Base-by-base conservation (phyloP, 164 flowering plant genomes). In the Vitis cinerea region DNA sequence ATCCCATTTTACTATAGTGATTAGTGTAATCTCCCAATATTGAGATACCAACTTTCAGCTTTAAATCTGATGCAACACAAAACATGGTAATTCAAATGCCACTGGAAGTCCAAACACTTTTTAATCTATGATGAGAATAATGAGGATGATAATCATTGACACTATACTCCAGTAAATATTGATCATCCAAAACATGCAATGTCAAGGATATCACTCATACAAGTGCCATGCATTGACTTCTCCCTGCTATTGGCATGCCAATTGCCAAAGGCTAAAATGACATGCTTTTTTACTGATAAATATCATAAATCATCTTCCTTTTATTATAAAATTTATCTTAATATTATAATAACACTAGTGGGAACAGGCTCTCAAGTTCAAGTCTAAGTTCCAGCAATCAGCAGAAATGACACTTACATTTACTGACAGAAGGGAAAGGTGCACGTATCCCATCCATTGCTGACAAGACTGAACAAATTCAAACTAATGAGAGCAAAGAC, bases 361-460 rank as follows among this genome's bases (percentile, higher is more conserved):
- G 7, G 7, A 37, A 37, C 4, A 4, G 61, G 14, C 29, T 23
- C 71, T 30, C 27, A 53, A 48, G 44, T 17, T 11, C 52, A 51
- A 13, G 47, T 63, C 53, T 30, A 17, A 63, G 61, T 48, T 63
- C 19, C 10, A 65, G 7, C 23, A 19, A 29, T 48, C 51, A 50
- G 70, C 13, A 27, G 67, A 17, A 61, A 10, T 14, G 48, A 13
- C 51, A 75, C 94, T 84, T 81, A 92, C 97, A 77, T 79, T 86
- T 85, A 65, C 74, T 83, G 58, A 88, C 71, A 23, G 88, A 80
- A 74, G 89, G 90, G 77, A 92, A 88, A 44, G 90, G 97, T 72
- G 83, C 87, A 74, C 86, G 79, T 65, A 92, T 9, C 64, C 94
- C 97, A 78, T 85, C 83, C 85, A 90, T 88, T 61, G 97, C 97